Conservation (phyloP, 2,329 filamentous ascomycete species). For the Alternaria arbusti region DNA sequence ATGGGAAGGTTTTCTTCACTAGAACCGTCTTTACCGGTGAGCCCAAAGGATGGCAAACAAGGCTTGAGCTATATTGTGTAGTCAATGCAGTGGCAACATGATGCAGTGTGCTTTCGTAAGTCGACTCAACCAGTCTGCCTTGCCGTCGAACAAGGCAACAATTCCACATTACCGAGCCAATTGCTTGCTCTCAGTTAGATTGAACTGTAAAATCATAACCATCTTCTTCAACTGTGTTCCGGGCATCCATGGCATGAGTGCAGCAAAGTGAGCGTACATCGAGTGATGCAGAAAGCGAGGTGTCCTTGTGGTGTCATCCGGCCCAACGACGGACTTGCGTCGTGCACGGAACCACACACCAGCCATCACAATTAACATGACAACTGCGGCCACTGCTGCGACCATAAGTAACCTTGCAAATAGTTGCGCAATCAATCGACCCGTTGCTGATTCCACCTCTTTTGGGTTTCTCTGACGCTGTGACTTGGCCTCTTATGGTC, state of each 20-base stretch:
- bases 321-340: constrained; percentile 35
- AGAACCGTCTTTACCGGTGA: constrained; percentile 45
- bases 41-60: constrained; percentile 34
- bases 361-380: constrained; percentile 45
- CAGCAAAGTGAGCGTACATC: constrained; percentile 25
- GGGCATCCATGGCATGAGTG: constrained; percentile 14
- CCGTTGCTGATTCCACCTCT: constrained; percentile 27
- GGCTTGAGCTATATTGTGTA: constrained; percentile 26
- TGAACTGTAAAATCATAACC: constrained; percentile 17
- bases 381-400: constrained; percentile 37
- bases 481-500: constrained; percentile 22
- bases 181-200: constrained; percentile 36
- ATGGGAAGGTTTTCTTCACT: constrained; percentile 42
- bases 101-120: constrained; percentile 37
- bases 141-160: constrained; percentile 32
- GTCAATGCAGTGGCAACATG: constrained; percentile 42
- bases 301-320: constrained; percentile 36
- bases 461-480: constrained; percentile 22
- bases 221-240: constrained; percentile 18
- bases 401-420: constrained; percentile 39
- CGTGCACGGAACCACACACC: constrained; percentile 39
- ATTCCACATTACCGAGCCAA: constrained; percentile 40
- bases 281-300: constrained; percentile 29
- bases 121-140: constrained; percentile 38
- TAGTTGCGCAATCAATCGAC: constrained; percentile 41